Conservation (phyloP, 257 asterid genomes). For the Salvia splendens region DNA sequence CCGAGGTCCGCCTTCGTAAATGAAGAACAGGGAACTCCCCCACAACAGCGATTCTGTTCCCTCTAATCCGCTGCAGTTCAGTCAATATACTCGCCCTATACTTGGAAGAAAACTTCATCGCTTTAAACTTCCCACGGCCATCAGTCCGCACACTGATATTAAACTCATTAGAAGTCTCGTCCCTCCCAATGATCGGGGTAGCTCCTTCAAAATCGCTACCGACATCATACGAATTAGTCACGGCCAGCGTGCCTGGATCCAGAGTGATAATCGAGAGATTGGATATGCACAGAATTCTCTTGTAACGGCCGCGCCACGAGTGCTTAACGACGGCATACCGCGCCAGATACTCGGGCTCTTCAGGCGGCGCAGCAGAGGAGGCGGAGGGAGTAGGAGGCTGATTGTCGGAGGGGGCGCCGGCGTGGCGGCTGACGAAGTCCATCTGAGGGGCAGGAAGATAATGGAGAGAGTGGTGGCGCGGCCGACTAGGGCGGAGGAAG, state of each 20-base stretch:
- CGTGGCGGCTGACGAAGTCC: constrained; percentile 81
- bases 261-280: constrained; percentile 59
- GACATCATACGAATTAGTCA: constrained; percentile 88
- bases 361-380: constrained; percentile 52
- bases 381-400: constrained; percentile 40
- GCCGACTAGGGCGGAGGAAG: constrained; percentile 69
- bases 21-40: constrained; percentile 87
- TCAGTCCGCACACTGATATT: constrained; percentile 83
- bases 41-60: constrained; percentile 66
- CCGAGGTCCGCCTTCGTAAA: constrained; percentile 74
- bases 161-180: constrained; percentile 76
- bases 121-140: constrained; percentile 89
- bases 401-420: constrained; percentile 43
- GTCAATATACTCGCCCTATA: constrained; percentile 85
- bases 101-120: constrained; percentile 75
- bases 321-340: constrained; percentile 85
- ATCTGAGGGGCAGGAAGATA: constrained; percentile 73
- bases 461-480: constrained; percentile 73
- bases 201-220: constrained; percentile 87
- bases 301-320: constrained; percentile 99
- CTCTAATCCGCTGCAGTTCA: constrained; percentile 82
- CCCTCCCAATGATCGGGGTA: constrained; percentile 80
- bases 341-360: constrained; percentile 89
- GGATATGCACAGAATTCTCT: constrained; percentile 83
- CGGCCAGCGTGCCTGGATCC: constrained; percentile 75